Base-by-base conservation (phyloP, 2,329 filamentous ascomycete genomes). In the Cylindrodendrum hubeiense region DNA sequence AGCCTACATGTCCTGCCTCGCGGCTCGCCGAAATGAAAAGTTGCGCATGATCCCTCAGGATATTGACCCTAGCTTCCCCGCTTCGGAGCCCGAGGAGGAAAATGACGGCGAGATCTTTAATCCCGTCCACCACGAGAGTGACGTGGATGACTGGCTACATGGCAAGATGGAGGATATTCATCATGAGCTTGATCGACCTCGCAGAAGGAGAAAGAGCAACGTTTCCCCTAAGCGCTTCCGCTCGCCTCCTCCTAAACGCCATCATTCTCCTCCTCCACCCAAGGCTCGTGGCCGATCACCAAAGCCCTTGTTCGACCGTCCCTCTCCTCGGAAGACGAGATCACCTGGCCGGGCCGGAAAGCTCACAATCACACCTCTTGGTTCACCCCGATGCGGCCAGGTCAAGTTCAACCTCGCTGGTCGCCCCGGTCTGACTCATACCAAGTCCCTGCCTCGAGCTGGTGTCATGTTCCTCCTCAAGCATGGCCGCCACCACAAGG, bases 61-160 rank as follows among this genome's bases (percentile, higher is more conserved):
- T 73, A 97, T 98, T 65, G 96, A 99, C 76, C 96, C 96, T 1
- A 98, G 95, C 76, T 99, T 99, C 78, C 96, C 96, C 0, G 95
- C 94, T 0, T 97, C 95, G 0, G 96, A 98, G 72, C 93, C 92
- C 0, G 96, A 99, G 71, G 90, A 94, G 70, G 91, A 95, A 28
- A 93, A 93, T 50, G 92, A 94, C 39, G 90, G 93, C 43, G 90
- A 93, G 58, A 87, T 79, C 78, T 90, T 76, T 81, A 90, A 79
- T 79, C 82, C 79, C 73, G 83, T 75, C 63, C 89, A 78, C 73
- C 84, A 90, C 57, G 89, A 90, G 21, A 93, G 90, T 72, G 91
- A 93, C 39, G 88, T 90, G 34, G 84, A 90, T 52, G 79, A 90
- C 46, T 91, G 92, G 87, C 82, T 94, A 55, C 90, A 92, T 69